A percentile compares a stretch with the other conserved stretches of the same genome.
These are phyloP conservation scores for Petrea volubilis DNA, from an alignment of 257 asterid genomes.

Conservation along the genomic window DNA sequence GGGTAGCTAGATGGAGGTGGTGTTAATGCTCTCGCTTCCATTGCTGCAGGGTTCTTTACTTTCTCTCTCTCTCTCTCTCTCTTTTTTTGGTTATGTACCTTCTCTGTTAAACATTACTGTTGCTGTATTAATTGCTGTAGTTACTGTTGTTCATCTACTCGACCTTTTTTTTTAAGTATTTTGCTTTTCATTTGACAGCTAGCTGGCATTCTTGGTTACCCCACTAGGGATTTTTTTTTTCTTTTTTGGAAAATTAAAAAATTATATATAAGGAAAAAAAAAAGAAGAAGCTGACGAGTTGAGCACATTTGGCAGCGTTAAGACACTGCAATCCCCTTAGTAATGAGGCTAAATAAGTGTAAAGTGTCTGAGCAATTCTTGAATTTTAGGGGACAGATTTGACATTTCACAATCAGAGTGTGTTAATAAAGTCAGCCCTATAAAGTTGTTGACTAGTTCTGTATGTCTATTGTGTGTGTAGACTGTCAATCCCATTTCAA, in stretches of 20 bases:
- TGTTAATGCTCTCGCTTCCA: constrained; percentile 13
- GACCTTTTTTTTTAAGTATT: constrained; percentile 12
- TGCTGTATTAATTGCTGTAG: constrained; percentile 40
- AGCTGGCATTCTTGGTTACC: constrained; percentile 30
- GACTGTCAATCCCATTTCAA: constrained; percentile 2
- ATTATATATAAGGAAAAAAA: background rate
- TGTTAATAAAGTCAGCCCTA: constrained; percentile 19
- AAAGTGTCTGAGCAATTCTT: constrained; percentile 10
- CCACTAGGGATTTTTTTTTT: background rate
- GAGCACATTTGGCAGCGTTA: constrained; percentile 26
- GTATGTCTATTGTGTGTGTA: constrained; percentile 21
- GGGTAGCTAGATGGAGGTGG: background rate
- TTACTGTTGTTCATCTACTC: constrained; percentile 39
- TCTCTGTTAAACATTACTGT: constrained; percentile 30
- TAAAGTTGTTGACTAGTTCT: constrained; percentile 28
- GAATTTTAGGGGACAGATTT: constrained; percentile 26
- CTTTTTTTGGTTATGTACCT: constrained; percentile 13
- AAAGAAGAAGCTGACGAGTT: background rate
- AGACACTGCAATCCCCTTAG: constrained; percentile 25
- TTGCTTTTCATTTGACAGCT: constrained; percentile 21
- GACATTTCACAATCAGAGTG: constrained; percentile 22
- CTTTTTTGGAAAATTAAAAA: background rate
- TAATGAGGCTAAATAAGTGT: constrained; percentile 23
- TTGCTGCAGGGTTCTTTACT: background rate
- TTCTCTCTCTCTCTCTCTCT: background rate